Evolutionary conservation across 345 rosid genomes (phyloP), one percentile per base, ranked within the genome.

Genomic region (Citrus hindsii): DNA sequence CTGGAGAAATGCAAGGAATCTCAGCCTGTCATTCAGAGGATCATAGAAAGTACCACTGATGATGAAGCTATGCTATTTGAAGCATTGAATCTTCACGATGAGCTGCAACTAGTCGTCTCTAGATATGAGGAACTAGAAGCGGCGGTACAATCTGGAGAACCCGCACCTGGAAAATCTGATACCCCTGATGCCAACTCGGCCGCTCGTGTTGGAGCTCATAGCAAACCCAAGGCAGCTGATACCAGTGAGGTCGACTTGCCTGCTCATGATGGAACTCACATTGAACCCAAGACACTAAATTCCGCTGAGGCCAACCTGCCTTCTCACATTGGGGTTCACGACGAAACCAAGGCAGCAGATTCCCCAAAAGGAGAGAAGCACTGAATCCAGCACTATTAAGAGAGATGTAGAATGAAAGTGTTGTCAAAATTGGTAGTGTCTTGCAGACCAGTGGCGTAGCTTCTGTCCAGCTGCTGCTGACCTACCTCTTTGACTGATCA

Each of bases 1-100:
- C 55, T 92, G 84, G 95, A 90, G 87, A 91, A 94, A 78, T 92
- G 94, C 86, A 94, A 87, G 86, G 91, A 90, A 68, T 88, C 90
- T 0, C 94, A 88, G 69, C 90, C 93, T 8, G 78, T 84, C 74
- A 86, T 94, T 80, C 89, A 92, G 56, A 84, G 89, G 86, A 85
- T 94, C 79, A 87, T 94, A 84, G 91, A 94, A 79, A 88, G 89
- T 86, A 92, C 93, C 51, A 83, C 81, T 14, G 91, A 91, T 9
- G 97, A 92, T 14, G 98, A 94, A 58, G 86, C 81, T 9, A 80
- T 90, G 80, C 94, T 94, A 33, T 92, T 94, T 25, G 98, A 94
- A 76, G 97, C 97, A 70, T 86, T 94, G 71, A 88, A 85, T 85
- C 81, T 94, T 81, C 81, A 94, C 12, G 98, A 92, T 56, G 95